phyloP scores from a whole-genome alignment of 2,329 filamentous ascomycete genomes.

The Orbilia quercus region DNA sequence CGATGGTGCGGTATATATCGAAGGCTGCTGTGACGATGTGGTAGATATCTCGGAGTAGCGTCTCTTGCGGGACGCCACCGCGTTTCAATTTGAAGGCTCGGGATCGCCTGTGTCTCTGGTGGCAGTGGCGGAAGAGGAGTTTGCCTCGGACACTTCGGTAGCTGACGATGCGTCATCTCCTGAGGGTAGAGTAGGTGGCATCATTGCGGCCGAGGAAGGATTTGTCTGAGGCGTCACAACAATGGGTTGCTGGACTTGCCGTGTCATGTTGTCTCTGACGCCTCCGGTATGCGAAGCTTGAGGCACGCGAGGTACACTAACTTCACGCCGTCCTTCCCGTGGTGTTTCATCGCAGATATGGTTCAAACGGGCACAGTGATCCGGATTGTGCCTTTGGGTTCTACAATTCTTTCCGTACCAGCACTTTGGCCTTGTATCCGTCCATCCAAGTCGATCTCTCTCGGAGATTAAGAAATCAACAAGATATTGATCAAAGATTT shows the following conservation, averaged over 20 bases:
- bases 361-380: slow-evolving; percentile 48
- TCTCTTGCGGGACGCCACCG: slow-evolving; percentile 51
- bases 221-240: neutral
- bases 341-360: slow-evolving; percentile 44
- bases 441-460: slow-evolving; percentile 45
- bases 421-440: slow-evolving; percentile 30
- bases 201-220: neutral
- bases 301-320: neutral
- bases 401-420: slow-evolving; percentile 53
- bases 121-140: slow-evolving; percentile 9
- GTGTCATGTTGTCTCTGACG: slow-evolving; percentile 24
- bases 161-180: neutral
- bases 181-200: neutral
- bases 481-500: slow-evolving; percentile 29
- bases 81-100: slow-evolving; percentile 51
- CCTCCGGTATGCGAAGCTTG: slow-evolving; percentile 27
- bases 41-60: slow-evolving; percentile 54
- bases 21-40: slow-evolving; percentile 28
- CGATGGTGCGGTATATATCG: slow-evolving; percentile 37
- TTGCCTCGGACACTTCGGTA: neutral
- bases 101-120: slow-evolving; percentile 27
- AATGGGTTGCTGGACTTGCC: neutral
- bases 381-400: slow-evolving; percentile 46
- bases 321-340: slow-evolving; percentile 24
- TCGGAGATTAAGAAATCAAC: slow-evolving; percentile 39